These are phyloP conservation scores for Dinochytrium kinnereticum DNA, from an alignment of 371 early-diverging fungal genomes.

Conservation along the genomic window DNA sequence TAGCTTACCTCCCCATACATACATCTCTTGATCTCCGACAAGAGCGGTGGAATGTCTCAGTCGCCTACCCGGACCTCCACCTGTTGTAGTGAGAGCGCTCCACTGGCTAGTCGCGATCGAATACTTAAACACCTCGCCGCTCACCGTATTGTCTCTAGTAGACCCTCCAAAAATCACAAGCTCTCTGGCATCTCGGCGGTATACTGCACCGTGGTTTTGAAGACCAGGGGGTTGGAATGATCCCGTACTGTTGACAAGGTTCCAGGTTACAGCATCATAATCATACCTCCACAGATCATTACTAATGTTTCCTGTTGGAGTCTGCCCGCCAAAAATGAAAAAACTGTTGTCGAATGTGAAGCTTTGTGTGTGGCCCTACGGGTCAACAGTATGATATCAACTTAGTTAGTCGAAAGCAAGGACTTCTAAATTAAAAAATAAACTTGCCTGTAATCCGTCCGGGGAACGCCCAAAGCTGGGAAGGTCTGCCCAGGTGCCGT, in stretches of 20 bases:
- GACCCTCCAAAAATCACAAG: constrained; percentile 25
- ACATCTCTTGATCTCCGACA: constrained; percentile 8
- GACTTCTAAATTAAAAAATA: not conserved
- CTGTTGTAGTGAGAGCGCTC: not conserved
- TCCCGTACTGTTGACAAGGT: not conserved
- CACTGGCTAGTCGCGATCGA: not conserved
- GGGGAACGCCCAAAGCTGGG: constrained; percentile 1
- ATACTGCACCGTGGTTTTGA: constrained; percentile 14
- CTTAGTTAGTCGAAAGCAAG: not conserved
- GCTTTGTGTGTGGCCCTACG: constrained; percentile 4
- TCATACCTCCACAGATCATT: not conserved
- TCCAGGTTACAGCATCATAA: constrained; percentile 16
- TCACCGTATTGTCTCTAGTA: not conserved
- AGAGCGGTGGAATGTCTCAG: not conserved
- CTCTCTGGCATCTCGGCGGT: not conserved
- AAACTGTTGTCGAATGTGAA: constrained; percentile 1
- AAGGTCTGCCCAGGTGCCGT: constrained; percentile 5
- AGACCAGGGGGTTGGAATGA: constrained; percentile 3
- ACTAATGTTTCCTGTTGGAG: constrained; percentile 7
- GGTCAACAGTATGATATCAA: not conserved
- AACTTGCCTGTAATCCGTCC: not conserved
- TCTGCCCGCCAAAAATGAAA: constrained; percentile 28
- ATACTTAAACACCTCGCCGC: constrained; percentile 8
- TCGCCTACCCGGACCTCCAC: constrained; percentile 16
- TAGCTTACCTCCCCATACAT: constrained; percentile 22